phyloP scores from a whole-genome alignment of 345 rosid species.

The Rhizophora mangle region DNA sequence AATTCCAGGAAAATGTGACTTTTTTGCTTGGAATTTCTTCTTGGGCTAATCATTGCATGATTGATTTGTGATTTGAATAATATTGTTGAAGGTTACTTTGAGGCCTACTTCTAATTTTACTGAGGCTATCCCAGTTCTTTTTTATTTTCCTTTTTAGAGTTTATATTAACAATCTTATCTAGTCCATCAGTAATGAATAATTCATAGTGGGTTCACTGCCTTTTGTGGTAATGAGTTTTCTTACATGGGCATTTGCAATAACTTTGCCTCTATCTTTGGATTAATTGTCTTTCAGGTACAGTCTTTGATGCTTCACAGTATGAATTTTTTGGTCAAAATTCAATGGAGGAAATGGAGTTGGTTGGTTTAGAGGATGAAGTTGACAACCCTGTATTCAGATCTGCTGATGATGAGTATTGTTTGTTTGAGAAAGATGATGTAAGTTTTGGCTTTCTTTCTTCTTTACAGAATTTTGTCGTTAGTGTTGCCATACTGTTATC shows the following conservation, averaged over 20 bases:
- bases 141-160: background rate
- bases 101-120: too few species aligned
- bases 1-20: too few species aligned
- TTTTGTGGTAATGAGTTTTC: background rate
- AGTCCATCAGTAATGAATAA: background rate
- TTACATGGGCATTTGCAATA: background rate
- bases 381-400: constrained; percentile 42
- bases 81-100: too few species aligned
- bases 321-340: constrained; percentile 72
- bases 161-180: background rate
- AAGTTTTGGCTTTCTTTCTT: constrained; percentile 1
- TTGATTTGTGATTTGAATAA: too few species aligned
- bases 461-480: background rate
- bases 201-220: background rate
- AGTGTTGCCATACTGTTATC: background rate
- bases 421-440: constrained; percentile 81
- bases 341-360: constrained; percentile 53
- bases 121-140: background rate
- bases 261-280: background rate
- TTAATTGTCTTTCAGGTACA: constrained; percentile 11
- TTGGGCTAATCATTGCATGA: too few species aligned
- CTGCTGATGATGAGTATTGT: constrained; percentile 73
- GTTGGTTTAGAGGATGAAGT: constrained; percentile 62
- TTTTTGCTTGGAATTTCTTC: too few species aligned
- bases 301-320: constrained; percentile 72